These are phyloP conservation scores for Olyra latifolia DNA, from an alignment of 176 grass and related monocot species.

Conservation along the genomic window DNA sequence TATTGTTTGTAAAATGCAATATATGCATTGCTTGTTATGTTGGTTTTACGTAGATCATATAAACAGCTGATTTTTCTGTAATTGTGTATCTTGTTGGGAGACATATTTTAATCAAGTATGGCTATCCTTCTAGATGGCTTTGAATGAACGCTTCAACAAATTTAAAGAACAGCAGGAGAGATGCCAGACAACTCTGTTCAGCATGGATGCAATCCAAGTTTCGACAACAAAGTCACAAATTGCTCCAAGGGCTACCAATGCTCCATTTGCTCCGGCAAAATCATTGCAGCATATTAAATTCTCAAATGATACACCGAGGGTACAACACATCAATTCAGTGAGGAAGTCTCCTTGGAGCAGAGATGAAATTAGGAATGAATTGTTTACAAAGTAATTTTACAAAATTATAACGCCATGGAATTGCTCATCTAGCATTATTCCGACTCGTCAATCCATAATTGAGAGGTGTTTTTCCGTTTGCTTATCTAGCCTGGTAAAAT, in stretches of 20 bases:
- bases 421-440: neutral
- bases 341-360: constrained; percentile 68
- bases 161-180: constrained; percentile 81
- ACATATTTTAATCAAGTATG: neutral
- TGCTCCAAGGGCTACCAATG: constrained; percentile 33
- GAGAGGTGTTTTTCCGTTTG: neutral
- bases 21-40: neutral
- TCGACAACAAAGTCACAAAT: constrained; percentile 32
- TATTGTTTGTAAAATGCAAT: neutral
- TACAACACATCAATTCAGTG: constrained; percentile 70
- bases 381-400: constrained; percentile 64
- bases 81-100: neutral
- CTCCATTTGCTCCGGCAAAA: constrained; percentile 39
- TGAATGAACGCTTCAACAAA: constrained; percentile 66
- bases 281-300: constrained; percentile 53
- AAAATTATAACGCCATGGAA: neutral
- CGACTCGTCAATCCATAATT: neutral
- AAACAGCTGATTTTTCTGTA: neutral
- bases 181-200: constrained; percentile 65
- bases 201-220: constrained; percentile 48
- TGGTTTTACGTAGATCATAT: neutral
- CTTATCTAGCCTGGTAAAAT: constrained; percentile 2
- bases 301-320: constrained; percentile 72
- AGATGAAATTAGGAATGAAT: constrained; percentile 70
- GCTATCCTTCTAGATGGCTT: constrained; percentile 37